Evolutionary conservation across 1,284 basidiomycete genomes (phyloP).

Genomic region (Schizophyllum amplum): DNA sequence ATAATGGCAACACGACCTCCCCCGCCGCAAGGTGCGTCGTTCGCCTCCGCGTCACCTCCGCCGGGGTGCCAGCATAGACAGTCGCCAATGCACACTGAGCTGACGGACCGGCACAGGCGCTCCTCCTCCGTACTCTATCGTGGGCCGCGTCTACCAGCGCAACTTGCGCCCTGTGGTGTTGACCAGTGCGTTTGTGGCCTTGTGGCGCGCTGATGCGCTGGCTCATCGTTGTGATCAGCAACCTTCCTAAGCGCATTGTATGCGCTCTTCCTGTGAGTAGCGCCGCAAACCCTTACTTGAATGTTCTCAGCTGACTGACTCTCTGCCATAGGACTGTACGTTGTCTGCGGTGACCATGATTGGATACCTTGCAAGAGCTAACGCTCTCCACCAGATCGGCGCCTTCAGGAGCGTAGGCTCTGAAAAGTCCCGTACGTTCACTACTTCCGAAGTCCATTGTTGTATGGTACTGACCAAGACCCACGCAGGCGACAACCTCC

Average conservation of each 20-base stretch:
- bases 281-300: background rate
- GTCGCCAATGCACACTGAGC: background rate
- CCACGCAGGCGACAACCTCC: constrained; percentile 29
- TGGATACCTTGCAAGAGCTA: background rate
- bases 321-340: constrained; percentile 40
- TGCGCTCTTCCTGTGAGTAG: constrained; percentile 51
- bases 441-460: background rate
- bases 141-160: constrained; percentile 42
- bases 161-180: constrained; percentile 54
- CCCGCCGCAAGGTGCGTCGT: constrained; percentile 25
- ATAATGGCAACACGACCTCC: constrained; percentile 15
- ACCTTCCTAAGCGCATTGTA: constrained; percentile 44
- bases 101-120: too few relatives aligned
- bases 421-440: constrained; percentile 38
- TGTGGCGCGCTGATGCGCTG: constrained; percentile 1
- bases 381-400: constrained; percentile 35
- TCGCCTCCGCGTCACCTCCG: background rate
- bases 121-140: constrained; percentile 51
- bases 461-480: background rate
- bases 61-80: background rate
- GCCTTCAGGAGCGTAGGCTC: constrained; percentile 46
- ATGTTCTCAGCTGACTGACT: constrained; percentile 7
- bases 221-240: constrained; percentile 22
- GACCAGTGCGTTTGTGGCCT: constrained; percentile 32
- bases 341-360: constrained; percentile 4